Evolutionary conservation across 176 grass and related monocot species (phyloP), one percentile per base, ranked within the genome.

Genomic region (Alloteropsis semialata): DNA sequence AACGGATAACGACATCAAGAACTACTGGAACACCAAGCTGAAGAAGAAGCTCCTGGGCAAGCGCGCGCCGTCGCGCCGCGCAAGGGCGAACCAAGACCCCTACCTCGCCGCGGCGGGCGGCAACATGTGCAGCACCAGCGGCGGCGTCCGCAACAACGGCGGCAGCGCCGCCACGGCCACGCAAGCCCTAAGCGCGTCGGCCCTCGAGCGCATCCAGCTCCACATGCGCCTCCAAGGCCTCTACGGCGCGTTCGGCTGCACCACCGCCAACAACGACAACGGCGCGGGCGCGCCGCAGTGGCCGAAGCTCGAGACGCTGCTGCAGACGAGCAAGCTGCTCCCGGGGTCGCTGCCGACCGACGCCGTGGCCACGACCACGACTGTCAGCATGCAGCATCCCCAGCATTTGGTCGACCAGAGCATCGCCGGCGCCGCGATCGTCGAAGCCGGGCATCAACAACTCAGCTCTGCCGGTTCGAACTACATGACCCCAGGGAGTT

Each of bases 1-100:
- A 71, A 99, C 96, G 15, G 96, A 99, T 62, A 99, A 99, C 67
- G 96, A 99, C 83, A 99, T 99, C 83, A 99, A 99, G 86, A 99
- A 99, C 81, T 96, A 99, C 72, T 99, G 96, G 96, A 99, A 99
- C 93, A 99, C 96, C 64, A 86, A 80, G 89, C 88, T 99, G 17
- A 99, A 96, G 96, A 99, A 99, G 87, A 99, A 99, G 80, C 85
- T 99, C 53, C 84, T 99, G 3, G 96, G 93, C 27, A 98, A 95
- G 75, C 86, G 85, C 39, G 74, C 83, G 1, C 78, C 86, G 4
- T 91, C 88, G 0, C 90, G 89, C 73, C 87, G 91, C n/a, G 39
- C 78, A 1, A 50, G 64, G 28, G 74, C 68, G 5, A 86, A 55
- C 82, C 78, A 83, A 34, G 84, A 89, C 3, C 48, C 39, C 39